These are phyloP conservation scores for Lactarius quietus DNA, from an alignment of 768 basidiomycete genomes.

Conservation along the genomic window DNA sequence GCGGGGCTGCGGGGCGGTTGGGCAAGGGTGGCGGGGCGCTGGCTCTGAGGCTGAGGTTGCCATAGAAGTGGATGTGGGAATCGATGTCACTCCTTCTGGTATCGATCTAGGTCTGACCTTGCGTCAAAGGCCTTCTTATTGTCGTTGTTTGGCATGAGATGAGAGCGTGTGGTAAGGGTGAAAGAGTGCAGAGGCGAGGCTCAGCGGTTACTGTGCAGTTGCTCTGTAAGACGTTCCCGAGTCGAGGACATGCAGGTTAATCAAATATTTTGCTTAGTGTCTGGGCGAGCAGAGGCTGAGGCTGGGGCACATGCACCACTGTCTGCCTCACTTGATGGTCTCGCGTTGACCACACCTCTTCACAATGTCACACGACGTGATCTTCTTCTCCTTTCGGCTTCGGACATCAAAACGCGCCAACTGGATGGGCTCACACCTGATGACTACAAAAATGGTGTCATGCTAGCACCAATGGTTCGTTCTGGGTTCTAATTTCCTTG, in stretches of 20 bases:
- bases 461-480: too few relatives aligned
- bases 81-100: slow-evolving; percentile 27
- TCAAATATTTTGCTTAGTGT: neutral
- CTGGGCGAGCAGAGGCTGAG: too few relatives aligned
- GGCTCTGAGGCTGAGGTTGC: slow-evolving; percentile 5
- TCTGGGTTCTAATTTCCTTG: too few relatives aligned
- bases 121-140: slow-evolving; percentile 1
- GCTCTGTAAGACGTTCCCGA: neutral
- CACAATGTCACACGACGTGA: too few relatives aligned
- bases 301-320: too few relatives aligned
- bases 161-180: neutral
- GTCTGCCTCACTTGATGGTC: too few relatives aligned
- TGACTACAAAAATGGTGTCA: too few relatives aligned
- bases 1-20: slow-evolving; percentile 31
- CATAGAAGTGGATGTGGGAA: slow-evolving; percentile 26
- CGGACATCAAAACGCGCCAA: too few relatives aligned
- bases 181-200: neutral
- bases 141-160: slow-evolving; percentile 17
- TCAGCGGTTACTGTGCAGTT: neutral
- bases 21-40: slow-evolving; percentile 38
- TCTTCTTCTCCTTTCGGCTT: too few relatives aligned
- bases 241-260: neutral
- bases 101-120: neutral
- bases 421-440: too few relatives aligned
- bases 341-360: too few relatives aligned